Evolutionary conservation across 148 eudicot genomes (phyloP), one percentile per base, ranked within the genome.

Genomic region (Simmondsia chinensis): DNA sequence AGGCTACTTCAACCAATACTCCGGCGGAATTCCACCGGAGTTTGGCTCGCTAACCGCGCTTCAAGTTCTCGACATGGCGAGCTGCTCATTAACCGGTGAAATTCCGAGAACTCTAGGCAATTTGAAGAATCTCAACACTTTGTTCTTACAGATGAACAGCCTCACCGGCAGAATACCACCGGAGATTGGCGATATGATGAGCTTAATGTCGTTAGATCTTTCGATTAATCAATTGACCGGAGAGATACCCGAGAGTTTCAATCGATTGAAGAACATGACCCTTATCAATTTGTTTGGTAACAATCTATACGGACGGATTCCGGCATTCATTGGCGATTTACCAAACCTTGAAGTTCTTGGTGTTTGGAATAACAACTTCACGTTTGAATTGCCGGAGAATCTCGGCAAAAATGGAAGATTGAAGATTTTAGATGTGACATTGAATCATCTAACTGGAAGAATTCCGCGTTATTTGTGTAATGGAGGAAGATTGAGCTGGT

Each of bases 21-120:
- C 47, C 14, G 96, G 96, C 5, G 86, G 94, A 0, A 77, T 91
- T 10, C 99, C 99, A 3, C 57, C 72, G 11, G 81, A 64, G 38
- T 49, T 86, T 4, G 96, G 99, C 0, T 17, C 18, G 0, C 34
- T 91, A 9, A 32, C 33, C 4, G 19, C 42, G 8, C 51, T 87
- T 0, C 22, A 23, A 3, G 16, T 38, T 1, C 66, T 87, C 1
- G 89, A 86, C 22, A 45, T 81, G 0, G 86, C 70, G 1, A 13
- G 13, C 1, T 72, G 83, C 25, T 75, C 65, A 16, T 33, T 85
- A 18, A 56, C 78, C 16, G 93, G 93, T 3, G 64, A 61, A 35
- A 78, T 82, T 18, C 93, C 93, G 14, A 13, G 42, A 13, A 54
- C 58, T 4, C 36, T 85, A 2, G 66, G 76, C 1, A 72, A 75